A percentile compares a stretch with the other conserved stretches of the same genome.
Evolutionary conservation across 1,139 yeast species (phyloP).

Genomic region (Candida buenavistaensis): DNA sequence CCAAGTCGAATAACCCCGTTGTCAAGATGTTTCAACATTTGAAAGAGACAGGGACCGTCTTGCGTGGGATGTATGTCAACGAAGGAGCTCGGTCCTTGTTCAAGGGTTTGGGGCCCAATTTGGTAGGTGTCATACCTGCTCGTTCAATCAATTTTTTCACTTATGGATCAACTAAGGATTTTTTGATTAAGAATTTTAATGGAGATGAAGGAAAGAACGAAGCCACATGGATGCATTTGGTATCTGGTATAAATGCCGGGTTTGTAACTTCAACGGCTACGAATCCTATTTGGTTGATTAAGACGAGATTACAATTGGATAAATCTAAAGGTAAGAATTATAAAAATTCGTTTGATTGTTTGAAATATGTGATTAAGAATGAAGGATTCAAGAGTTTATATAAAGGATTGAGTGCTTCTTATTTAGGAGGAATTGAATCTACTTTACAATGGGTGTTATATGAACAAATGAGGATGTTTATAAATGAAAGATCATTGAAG

Average conservation of each 20-base stretch:
- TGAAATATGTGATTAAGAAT: slow-evolving; percentile 61
- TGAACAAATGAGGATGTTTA: slow-evolving; percentile 85
- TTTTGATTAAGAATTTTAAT: slow-evolving; percentile 56
- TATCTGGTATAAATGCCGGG: slow-evolving; percentile 93
- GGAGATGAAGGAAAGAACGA: slow-evolving; percentile 51
- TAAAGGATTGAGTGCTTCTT: slow-evolving; percentile 89
- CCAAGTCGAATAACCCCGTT: slow-evolving; percentile 41
- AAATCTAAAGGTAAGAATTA: slow-evolving; percentile 65
- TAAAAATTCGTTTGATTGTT: slow-evolving; percentile 84
- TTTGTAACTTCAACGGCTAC: slow-evolving; percentile 96
- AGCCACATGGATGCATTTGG: slow-evolving; percentile 80
- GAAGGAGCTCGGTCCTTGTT: slow-evolving; percentile 90
- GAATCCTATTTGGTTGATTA: slow-evolving; percentile 98
- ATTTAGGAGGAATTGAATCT: slow-evolving; percentile 90
- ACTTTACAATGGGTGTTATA: slow-evolving; percentile 96
- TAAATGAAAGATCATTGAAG: slow-evolving; percentile 56
- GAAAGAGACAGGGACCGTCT: slow-evolving; percentile 75
- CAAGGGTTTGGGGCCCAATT: slow-evolving; percentile 93
- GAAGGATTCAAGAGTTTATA: slow-evolving; percentile 86
- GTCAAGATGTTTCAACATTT: slow-evolving; percentile 66
- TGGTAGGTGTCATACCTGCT: slow-evolving; percentile 99
- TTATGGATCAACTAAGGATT: slow-evolving; percentile 85
- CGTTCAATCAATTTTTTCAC: slow-evolving; percentile 95
- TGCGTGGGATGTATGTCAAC: slow-evolving; percentile 61
- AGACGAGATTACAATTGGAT: slow-evolving; percentile 91